These are phyloP conservation scores for Vitis amurensis DNA, from an alignment of 164 flowering plant species.

Conservation along the genomic window DNA sequence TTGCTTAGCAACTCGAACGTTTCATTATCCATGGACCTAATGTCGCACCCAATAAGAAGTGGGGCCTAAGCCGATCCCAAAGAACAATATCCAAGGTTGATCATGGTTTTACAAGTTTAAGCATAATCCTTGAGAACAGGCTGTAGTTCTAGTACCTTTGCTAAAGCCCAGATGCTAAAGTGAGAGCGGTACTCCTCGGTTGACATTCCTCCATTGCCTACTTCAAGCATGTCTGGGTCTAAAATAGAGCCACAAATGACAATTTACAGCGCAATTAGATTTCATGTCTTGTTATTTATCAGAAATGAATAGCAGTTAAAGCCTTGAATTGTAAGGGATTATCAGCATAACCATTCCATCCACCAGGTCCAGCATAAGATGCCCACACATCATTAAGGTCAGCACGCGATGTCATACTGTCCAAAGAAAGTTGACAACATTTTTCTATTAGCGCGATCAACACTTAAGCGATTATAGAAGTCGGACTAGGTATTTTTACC, in stretches of 20 bases:
- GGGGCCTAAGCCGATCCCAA: slow-evolving; percentile 8
- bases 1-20: slow-evolving; percentile 1
- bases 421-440: too few relatives aligned
- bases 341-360: slow-evolving; percentile 62
- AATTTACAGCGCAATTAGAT: too few relatives aligned
- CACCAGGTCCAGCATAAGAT: slow-evolving; percentile 73
- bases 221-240: slow-evolving; percentile 26
- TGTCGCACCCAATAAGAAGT: slow-evolving; percentile 12
- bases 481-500: slow-evolving; percentile 25
- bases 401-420: slow-evolving; percentile 59
- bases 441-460: too few relatives aligned
- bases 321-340: too few relatives aligned
- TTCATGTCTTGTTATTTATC: too few relatives aligned
- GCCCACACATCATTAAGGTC: slow-evolving; percentile 76
- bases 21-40: background rate
- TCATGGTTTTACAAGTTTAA: too few relatives aligned
- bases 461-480: too few relatives aligned
- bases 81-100: too few relatives aligned
- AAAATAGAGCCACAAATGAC: background rate
- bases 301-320: too few relatives aligned
- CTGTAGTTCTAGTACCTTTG: slow-evolving; percentile 4
- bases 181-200: slow-evolving; percentile 9
- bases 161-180: slow-evolving; percentile 23
- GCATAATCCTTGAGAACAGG: background rate
- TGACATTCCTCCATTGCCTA: slow-evolving; percentile 24